These are phyloP conservation scores for Piloderma croceum DNA, from an alignment of 768 basidiomycete species.

Conservation along the genomic window DNA sequence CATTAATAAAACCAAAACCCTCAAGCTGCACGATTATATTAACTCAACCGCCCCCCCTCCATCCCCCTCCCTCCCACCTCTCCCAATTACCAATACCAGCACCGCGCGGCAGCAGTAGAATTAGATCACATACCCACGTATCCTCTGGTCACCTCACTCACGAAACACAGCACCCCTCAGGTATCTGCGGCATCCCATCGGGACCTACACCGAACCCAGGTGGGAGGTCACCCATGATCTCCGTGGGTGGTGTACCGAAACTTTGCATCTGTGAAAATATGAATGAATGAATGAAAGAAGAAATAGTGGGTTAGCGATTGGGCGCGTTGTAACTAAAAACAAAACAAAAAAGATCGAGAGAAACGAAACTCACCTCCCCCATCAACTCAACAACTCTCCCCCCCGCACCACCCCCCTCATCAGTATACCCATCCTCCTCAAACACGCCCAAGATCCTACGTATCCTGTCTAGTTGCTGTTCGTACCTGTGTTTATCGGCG, in stretches of 20 bases:
- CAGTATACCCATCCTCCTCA: constrained; percentile 53
- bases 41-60: too few relatives aligned
- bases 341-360: too few relatives aligned
- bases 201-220: constrained; percentile 54
- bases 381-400: constrained; percentile 61
- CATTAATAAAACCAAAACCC: too few relatives aligned
- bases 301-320: too few relatives aligned
- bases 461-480: constrained; percentile 54
- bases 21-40: too few relatives aligned
- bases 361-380: constrained; percentile 52
- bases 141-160: too few relatives aligned
- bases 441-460: constrained; percentile 58
- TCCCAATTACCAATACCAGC: too few relatives aligned
- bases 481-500: constrained; percentile 60
- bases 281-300: neutral
- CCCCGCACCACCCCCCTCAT: constrained; percentile 42
- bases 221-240: constrained; percentile 81
- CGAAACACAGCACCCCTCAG: constrained; percentile 32
- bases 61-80: too few relatives aligned
- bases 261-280: constrained; percentile 59
- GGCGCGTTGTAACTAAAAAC: too few relatives aligned
- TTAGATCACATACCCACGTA: too few relatives aligned
- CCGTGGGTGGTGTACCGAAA: constrained; percentile 70
- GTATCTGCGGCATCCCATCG: constrained; percentile 49
- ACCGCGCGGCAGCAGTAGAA: too few relatives aligned